These are phyloP conservation scores for Chlorella sp. DNA, from an alignment of 139 green algal genomes.

Conservation along the genomic window DNA sequence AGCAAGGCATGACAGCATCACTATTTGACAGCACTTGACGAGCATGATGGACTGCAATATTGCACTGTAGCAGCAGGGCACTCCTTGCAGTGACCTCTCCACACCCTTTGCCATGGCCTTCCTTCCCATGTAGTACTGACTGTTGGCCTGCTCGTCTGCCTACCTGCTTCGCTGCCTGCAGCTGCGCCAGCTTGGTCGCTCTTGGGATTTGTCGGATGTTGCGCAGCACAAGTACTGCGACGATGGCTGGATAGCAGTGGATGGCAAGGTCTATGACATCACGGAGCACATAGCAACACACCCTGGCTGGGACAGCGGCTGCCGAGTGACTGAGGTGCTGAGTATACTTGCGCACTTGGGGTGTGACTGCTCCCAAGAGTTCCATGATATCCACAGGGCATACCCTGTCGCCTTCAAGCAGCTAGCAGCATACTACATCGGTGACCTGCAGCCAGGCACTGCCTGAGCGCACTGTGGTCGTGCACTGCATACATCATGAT, in stretches of 20 bases:
- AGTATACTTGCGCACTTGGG: constrained; percentile 25
- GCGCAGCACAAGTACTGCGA: constrained; percentile 17
- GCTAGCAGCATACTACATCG: constrained; percentile 4
- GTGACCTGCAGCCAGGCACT: neutral
- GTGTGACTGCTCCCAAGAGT: constrained; percentile 34
- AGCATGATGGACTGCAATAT: too few relatives aligned
- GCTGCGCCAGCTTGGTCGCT: too few relatives aligned
- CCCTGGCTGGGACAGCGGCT: constrained; percentile 14
- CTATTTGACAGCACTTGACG: too few relatives aligned
- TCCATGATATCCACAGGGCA: constrained; percentile 23
- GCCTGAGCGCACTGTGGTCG: too few relatives aligned
- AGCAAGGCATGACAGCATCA: too few relatives aligned
- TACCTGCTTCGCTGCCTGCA: too few relatives aligned
- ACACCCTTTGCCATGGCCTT: too few relatives aligned
- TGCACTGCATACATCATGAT: too few relatives aligned
- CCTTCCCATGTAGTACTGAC: too few relatives aligned
- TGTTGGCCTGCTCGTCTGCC: too few relatives aligned
- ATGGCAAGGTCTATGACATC: constrained; percentile 35
- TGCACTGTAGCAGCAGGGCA: too few relatives aligned
- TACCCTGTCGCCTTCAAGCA: constrained; percentile 32
- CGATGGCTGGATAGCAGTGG: constrained; percentile 28
- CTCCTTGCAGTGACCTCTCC: too few relatives aligned
- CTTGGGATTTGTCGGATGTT: constrained; percentile 14
- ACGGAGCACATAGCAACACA: constrained; percentile 31
- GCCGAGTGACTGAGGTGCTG: constrained; percentile 14